These are phyloP conservation scores for Rhodotorula kratochvilovae DNA, from an alignment of 768 basidiomycete genomes.

Conservation along the genomic window DNA sequence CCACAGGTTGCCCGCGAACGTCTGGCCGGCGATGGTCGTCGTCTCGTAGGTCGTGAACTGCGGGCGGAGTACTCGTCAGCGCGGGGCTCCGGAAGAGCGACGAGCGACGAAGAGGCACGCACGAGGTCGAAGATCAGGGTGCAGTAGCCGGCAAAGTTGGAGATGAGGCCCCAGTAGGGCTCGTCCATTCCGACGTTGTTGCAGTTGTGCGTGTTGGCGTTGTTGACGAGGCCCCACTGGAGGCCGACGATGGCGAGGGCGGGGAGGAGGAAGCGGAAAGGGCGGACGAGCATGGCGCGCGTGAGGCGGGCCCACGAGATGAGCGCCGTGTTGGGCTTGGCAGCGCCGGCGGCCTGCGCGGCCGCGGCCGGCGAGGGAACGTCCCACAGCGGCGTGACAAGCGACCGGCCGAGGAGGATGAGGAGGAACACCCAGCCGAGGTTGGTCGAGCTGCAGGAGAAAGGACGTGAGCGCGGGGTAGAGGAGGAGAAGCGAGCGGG, in stretches of 20 bases:
- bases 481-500: not conserved
- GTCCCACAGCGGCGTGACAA: constrained; percentile 45
- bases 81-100: too few relatives aligned
- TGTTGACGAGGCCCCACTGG: constrained; percentile 44
- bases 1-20: constrained; percentile 46
- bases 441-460: constrained; percentile 37
- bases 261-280: constrained; percentile 46
- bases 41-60: constrained; percentile 44
- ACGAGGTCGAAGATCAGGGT: constrained; percentile 44
- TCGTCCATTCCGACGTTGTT: constrained; percentile 44
- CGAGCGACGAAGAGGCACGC: not conserved
- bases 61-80: not conserved
- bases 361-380: constrained; percentile 28
- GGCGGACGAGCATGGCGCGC: constrained; percentile 43
- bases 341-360: not conserved
- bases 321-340: constrained; percentile 38
- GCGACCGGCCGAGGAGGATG: constrained; percentile 42
- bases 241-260: constrained; percentile 43
- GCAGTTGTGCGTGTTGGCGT: constrained; percentile 40
- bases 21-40: constrained; percentile 41
- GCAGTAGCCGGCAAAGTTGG: constrained; percentile 40
- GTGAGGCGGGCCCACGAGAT: constrained; percentile 44
- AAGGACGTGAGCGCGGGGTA: not conserved
- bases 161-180: constrained; percentile 44
- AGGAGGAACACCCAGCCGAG: constrained; percentile 44